Evolutionary conservation across 2,329 filamentous ascomycete species (phyloP).

Genomic region (Cladophialophora exuberans): DNA sequence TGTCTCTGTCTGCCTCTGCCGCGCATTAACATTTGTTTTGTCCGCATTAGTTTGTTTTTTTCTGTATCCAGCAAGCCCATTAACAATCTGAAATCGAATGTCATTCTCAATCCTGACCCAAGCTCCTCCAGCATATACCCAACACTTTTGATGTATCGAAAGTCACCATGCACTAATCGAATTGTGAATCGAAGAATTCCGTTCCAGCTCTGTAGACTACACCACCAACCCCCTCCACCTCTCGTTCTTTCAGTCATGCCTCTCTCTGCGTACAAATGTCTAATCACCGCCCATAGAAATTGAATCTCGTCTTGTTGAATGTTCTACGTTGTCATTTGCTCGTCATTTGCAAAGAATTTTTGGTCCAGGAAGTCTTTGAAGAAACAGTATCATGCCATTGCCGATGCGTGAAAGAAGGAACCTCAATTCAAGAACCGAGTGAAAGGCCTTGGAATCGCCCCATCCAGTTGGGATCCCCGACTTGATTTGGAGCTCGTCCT

Average conservation of each 20-base stretch:
- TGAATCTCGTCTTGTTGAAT: conserved; percentile 17
- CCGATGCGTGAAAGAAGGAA: neutral
- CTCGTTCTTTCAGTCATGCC: neutral
- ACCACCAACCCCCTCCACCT: conserved; percentile 1
- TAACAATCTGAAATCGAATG: conserved; percentile 15
- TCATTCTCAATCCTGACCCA: conserved; percentile 10
- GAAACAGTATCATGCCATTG: conserved; percentile 6
- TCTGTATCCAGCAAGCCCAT: conserved; percentile 14
- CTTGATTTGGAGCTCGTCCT: conserved; percentile 40
- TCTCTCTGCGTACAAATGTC: conserved; percentile 4
- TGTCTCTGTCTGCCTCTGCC: conserved; percentile 1
- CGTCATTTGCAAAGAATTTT: conserved; percentile 12
- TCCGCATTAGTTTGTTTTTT: conserved; percentile 10
- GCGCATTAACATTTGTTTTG: neutral
- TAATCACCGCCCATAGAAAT: conserved; percentile 8
- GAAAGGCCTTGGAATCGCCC: conserved; percentile 65
- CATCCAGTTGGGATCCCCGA: conserved; percentile 29
- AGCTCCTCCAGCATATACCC: too few species aligned
- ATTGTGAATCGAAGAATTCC: neutral
- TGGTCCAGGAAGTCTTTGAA: conserved; percentile 13
- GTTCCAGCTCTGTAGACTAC: neutral
- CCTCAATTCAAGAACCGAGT: conserved; percentile 60
- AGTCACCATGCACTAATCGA: neutral
- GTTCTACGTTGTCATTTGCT: conserved; percentile 12
- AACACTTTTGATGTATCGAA: conserved; percentile 8